phyloP scores from a whole-genome alignment of 352 stramenopile genomes.

The Globisporangium iwayamae region DNA sequence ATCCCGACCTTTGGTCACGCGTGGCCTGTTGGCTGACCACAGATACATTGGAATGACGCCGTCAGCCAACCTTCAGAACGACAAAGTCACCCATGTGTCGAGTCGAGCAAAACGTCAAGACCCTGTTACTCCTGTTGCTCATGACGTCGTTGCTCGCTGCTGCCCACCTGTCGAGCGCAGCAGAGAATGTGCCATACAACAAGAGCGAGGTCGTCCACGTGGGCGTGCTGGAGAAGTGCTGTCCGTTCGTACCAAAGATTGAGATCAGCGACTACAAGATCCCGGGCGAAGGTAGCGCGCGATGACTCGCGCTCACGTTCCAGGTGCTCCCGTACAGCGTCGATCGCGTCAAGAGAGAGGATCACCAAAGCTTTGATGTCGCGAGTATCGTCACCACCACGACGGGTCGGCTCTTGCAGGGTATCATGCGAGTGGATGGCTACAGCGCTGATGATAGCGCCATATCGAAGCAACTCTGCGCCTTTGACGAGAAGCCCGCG shows the following conservation, averaged over 20 bases:
- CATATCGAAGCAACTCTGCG: not conserved
- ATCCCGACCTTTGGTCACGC: too few species aligned
- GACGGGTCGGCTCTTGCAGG: not conserved
- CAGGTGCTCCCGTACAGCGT: not conserved
- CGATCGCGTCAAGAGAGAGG: not conserved
- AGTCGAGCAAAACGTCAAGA: too few species aligned
- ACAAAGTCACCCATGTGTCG: too few species aligned
- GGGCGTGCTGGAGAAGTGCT: conserved; percentile 20
- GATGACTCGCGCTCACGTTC: not conserved
- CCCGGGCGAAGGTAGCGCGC: not conserved
- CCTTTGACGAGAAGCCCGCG: not conserved
- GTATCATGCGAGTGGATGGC: not conserved
- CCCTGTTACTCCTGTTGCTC: too few species aligned
- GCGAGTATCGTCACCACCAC: not conserved
- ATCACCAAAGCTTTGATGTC: not conserved
- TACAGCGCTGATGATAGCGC: not conserved
- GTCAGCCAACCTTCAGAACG: too few species aligned
- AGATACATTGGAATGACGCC: too few species aligned
- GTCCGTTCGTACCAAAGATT: conserved; percentile 14
- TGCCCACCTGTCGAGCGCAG: too few species aligned
- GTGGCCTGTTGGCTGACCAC: too few species aligned
- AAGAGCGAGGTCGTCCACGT: not conserved
- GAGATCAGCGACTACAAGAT: conserved; percentile 6
- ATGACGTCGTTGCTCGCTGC: too few species aligned
- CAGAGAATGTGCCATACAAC: too few species aligned